Evolutionary conservation across 257 asterid species (phyloP), one percentile per base, ranked within the genome.

Genomic region (Oldenlandia corymbosa): DNA sequence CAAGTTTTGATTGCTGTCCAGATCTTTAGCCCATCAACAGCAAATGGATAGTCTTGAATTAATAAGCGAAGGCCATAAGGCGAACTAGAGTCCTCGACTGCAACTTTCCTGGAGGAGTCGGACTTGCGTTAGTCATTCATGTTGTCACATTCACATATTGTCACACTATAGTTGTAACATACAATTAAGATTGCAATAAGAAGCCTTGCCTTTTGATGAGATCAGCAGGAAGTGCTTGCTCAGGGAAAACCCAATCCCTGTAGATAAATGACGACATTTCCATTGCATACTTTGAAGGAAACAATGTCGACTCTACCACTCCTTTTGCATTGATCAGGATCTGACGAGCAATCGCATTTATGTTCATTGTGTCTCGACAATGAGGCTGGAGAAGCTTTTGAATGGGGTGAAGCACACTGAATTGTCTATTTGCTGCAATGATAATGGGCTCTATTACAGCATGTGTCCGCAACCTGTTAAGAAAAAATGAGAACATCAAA

Each of bases 311-410:
- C 74, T 89, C 97, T 30, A 86, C 73, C 18, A 83, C 64, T 56
- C 91, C 91, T 30, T 78, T 88, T 26, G 94, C 84, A 67, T 80
- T 84, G 27, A 80, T 77, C 70, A 89, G 84, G 39, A 78, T 68
- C 70, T 89, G 89, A n/a, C 97, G 76, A 30, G 72, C 94, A 68
- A 89, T 51, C 5, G 94, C 91, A 55, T 89, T 87, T 68, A 89
- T 72, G 68, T 83, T 67, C 95, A 86, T 89, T 0, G 95, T 87
- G 56, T 89, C 91, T 5, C 79, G 75, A 66, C 81, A 89, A 64
- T 89, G 97, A 73, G 97, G 94, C 73, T 78, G 82, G 70, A 89
- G 79, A 53, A 89, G 91, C 81, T 87, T 85, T 74, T 86, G 75
- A 68, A 89, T 81, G 5, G 95, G 97, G 68, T 89, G 97, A 65